Conservation (phyloP, 1,284 basidiomycete genomes). For the Cystobasidium pallidum region DNA sequence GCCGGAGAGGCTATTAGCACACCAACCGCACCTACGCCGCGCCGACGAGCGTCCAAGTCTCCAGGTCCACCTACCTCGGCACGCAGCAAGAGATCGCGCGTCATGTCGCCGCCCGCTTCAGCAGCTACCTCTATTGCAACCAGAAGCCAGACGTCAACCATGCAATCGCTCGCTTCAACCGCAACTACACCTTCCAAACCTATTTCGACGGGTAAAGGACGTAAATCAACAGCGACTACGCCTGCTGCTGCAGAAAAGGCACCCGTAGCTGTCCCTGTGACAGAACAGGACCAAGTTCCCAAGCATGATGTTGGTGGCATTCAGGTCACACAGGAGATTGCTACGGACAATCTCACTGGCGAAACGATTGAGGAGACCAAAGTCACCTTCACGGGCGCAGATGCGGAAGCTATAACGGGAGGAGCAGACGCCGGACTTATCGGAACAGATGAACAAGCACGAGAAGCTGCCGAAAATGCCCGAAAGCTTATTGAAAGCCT, state of each 20-base stretch:
- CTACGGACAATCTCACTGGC: slow-evolving; percentile 46
- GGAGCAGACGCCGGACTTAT: slow-evolving; percentile 29
- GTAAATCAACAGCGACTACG: slow-evolving; percentile 27
- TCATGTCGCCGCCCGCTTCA: slow-evolving; percentile 25
- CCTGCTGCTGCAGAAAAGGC: slow-evolving; percentile 20
- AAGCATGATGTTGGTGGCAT: slow-evolving; percentile 46
- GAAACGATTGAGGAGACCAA: slow-evolving; percentile 49
- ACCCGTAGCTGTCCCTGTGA: slow-evolving; percentile 1
- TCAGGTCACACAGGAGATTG: slow-evolving; percentile 52
- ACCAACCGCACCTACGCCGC: slow-evolving; percentile 37
- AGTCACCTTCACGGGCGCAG: slow-evolving; percentile 45
- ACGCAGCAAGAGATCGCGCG: slow-evolving; percentile 40
- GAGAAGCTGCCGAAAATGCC: slow-evolving; percentile 47
- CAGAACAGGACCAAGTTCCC: background rate
- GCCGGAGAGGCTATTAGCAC: slow-evolving; percentile 23
- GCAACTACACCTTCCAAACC: slow-evolving; percentile 42
- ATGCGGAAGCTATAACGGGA: slow-evolving; percentile 37
- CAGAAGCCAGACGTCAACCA: slow-evolving; percentile 16
- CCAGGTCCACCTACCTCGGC: slow-evolving; percentile 40
- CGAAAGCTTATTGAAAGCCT: slow-evolving; percentile 50
- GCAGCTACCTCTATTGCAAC: slow-evolving; percentile 13
- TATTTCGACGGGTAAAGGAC: slow-evolving; percentile 10
- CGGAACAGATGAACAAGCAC: slow-evolving; percentile 47
- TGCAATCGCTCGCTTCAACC: slow-evolving; percentile 21
- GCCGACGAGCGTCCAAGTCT: slow-evolving; percentile 28